Base-by-base conservation (phyloP, 192 early-diverging fungal species). In the Funneliformis mosseae region DNA sequence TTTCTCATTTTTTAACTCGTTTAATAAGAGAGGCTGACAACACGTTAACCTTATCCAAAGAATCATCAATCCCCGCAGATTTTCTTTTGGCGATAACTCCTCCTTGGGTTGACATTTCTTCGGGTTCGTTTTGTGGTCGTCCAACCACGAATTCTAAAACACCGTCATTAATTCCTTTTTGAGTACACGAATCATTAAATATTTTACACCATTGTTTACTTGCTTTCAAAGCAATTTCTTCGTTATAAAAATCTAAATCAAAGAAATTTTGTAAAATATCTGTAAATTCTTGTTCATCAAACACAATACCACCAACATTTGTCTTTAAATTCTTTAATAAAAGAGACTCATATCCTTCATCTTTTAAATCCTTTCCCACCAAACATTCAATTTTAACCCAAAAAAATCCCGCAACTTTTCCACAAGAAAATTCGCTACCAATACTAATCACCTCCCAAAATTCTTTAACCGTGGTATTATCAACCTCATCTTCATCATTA, bases 401-500 rank as follows among this genome's bases (percentile, higher is more conserved):
- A 80, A 94, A 91, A 62, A 94, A 94, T 3, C 90, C 95, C 2
- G 92, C 84, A 48, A 91, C 82, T 59, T 89, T 91, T 14, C 94
- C 92, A 4, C 89, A 86, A 14, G 90, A 91, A 79, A 93, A 95
- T 75, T 96, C 95, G 68, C 93, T 92, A 16, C 91, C 89, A 61
- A 93, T 86, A 8, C 90, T 83, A 41, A 94, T 81, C 83, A 95
- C 81, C 45, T 92, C 89, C 84, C 91, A 88, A 25, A 95, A 90
- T 67, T 89, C 88, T 14, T 80, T 74, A 28, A 94, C 89, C 4
- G 89, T 87, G 68, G 85, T 86, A 4, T 81, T 45, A n/a, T 72
- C 84, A 14, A 64, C 25, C 23, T 81, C 63, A 23, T 85, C 79
- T 18, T 86, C 83, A 8, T 85, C 81, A 11, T 78, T 80, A 42